These are phyloP conservation scores for Pseudogymnoascus sp. DNA, from an alignment of 2,329 filamentous ascomycete species.

Conservation along the genomic window DNA sequence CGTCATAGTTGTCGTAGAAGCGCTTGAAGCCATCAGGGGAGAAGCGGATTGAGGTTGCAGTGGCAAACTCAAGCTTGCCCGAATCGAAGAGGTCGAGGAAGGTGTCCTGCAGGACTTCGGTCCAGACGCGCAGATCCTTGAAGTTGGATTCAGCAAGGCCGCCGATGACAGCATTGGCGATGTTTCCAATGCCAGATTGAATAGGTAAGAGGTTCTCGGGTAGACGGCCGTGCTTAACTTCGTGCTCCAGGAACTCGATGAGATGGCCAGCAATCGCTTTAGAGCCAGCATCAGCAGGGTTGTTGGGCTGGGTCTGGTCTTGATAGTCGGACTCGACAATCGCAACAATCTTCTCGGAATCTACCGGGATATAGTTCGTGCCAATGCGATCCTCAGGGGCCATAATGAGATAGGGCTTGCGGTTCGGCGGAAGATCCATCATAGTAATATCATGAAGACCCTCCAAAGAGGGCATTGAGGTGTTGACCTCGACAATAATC, in stretches of 20 bases:
- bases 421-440: conserved; percentile 70
- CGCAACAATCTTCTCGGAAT: conserved; percentile 76
- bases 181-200: conserved; percentile 86
- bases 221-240: conserved; percentile 69
- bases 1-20: conserved; percentile 80
- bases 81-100: conserved; percentile 90
- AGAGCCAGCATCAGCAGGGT: conserved; percentile 65
- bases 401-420: conserved; percentile 84
- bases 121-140: conserved; percentile 85
- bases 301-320: conserved; percentile 66
- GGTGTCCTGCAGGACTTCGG: conserved; percentile 84
- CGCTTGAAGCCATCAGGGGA: conserved; percentile 84
- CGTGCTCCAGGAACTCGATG: conserved; percentile 80
- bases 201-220: conserved; percentile 70
- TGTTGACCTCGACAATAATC: conserved; percentile 91
- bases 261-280: conserved; percentile 67
- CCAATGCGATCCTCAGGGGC: conserved; percentile 80
- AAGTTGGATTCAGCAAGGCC: conserved; percentile 76
- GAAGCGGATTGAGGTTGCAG: conserved; percentile 83
- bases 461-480: conserved; percentile 72
- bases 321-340: conserved; percentile 79
- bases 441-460: conserved; percentile 87
- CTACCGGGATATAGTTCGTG: conserved; percentile 70
- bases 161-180: conserved; percentile 84
- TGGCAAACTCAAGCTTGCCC: conserved; percentile 80